Evolutionary conservation across 352 stramenopile species (phyloP).

Genomic region (Phytophthora constricta): DNA sequence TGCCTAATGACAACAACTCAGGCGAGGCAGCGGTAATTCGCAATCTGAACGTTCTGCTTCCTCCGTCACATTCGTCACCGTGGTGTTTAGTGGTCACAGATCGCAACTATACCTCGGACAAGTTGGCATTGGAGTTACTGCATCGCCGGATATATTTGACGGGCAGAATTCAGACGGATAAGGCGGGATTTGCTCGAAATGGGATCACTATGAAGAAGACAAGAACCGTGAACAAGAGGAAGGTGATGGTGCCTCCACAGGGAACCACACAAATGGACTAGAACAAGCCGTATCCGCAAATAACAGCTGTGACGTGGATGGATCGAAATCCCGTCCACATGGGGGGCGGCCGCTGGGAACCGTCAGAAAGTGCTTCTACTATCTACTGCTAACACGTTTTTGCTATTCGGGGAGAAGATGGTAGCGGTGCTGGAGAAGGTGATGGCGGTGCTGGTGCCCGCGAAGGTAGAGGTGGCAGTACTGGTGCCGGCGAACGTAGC

Average conservation of each 20-base stretch:
- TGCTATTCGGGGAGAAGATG: too few relatives aligned
- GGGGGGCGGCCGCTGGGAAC: not conserved
- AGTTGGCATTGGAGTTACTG: constrained; percentile 1
- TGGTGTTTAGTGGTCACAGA: constrained; percentile 11
- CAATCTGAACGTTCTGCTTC: constrained; percentile 6
- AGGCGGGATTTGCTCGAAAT: not conserved
- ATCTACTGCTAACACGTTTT: too few relatives aligned
- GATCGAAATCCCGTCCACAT: constrained; percentile 19
- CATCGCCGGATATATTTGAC: not conserved
- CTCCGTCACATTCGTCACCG: not conserved
- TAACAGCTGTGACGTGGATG: constrained; percentile 14
- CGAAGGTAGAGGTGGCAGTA: too few relatives aligned
- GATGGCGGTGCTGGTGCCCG: too few relatives aligned
- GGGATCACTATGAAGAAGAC: not conserved
- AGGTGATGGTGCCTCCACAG: not conserved
- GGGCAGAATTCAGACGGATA: not conserved
- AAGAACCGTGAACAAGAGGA: not conserved
- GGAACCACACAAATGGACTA: constrained; percentile 7
- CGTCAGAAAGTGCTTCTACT: constrained; percentile 13
- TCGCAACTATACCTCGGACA: constrained; percentile 12
- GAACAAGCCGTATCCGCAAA: constrained; percentile 14
- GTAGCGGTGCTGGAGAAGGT: too few relatives aligned
- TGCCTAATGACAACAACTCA: constrained; percentile 10
- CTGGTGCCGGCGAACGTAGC: too few relatives aligned
- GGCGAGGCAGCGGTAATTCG: constrained; percentile 11